phyloP scores from a whole-genome alignment of 2,329 filamentous ascomycete species.

The Calonectria pteridis region DNA sequence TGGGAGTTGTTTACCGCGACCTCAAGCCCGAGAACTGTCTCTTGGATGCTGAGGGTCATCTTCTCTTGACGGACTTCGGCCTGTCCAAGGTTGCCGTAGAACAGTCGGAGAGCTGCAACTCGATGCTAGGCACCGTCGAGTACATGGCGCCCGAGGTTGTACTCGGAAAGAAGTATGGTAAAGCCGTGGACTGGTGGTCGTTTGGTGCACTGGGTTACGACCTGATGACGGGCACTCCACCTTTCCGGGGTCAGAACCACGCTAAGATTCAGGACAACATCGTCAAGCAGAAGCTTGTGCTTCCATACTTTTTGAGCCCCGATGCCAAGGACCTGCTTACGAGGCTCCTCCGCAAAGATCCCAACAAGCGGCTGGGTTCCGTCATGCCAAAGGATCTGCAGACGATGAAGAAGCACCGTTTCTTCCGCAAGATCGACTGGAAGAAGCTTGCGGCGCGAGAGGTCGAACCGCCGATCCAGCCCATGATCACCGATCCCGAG shows the following conservation, averaged over 20 bases:
- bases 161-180: conserved; percentile 88
- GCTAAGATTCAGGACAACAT: conserved; percentile 98
- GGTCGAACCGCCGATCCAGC: conserved; percentile 88
- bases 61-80: conserved; percentile 96
- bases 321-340: conserved; percentile 96
- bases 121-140: conserved; percentile 93
- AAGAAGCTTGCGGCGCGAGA: conserved; percentile 85
- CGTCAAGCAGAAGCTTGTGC: conserved; percentile 86
- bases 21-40: conserved; percentile 98
- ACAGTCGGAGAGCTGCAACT: conserved; percentile 76
- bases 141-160: conserved; percentile 99
- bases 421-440: conserved; percentile 98
- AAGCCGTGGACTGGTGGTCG: conserved; percentile 98
- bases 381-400: conserved; percentile 90
- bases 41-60: conserved; percentile 89
- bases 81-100: conserved; percentile 93
- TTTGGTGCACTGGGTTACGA: conserved; percentile 94
- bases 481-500: conserved; percentile 94
- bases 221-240: conserved; percentile 90
- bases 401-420: conserved; percentile 90
- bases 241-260: conserved; percentile 91
- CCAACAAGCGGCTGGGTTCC: conserved; percentile 87
- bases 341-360: conserved; percentile 91
- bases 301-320: conserved; percentile 91
- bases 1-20: conserved; percentile 96